A percentile compares a stretch with the other conserved stretches of the same genome.
phyloP scores from a whole-genome alignment of 768 basidiomycete species.

The Suillus luteus region DNA sequence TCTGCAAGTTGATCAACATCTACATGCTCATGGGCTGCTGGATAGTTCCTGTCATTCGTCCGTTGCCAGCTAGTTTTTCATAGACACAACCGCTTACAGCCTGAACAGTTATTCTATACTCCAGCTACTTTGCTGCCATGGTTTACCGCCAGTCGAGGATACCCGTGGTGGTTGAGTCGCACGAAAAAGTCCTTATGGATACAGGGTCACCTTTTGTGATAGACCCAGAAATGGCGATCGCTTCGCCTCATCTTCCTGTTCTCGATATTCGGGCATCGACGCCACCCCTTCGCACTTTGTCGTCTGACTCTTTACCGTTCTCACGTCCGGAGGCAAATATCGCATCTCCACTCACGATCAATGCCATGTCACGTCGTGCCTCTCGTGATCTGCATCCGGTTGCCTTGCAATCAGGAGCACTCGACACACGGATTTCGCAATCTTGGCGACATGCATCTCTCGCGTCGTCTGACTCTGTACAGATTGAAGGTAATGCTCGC shows the following conservation, averaged over 20 bases:
- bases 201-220: constrained; percentile 18
- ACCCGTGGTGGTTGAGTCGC: constrained; percentile 21
- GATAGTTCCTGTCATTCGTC: constrained; percentile 54
- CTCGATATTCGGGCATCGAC: constrained; percentile 1
- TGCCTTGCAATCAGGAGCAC: constrained; percentile 1
- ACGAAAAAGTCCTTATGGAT: background rate
- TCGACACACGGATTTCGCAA: background rate
- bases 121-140: constrained; percentile 40
- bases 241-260: background rate
- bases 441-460: background rate
- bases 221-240: constrained; percentile 24
- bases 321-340: background rate
- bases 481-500: constrained; percentile 14
- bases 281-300: background rate
- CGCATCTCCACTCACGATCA: background rate
- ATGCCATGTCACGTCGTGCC: background rate
- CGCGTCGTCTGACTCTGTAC: background rate
- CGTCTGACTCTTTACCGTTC: background rate
- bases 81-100: constrained; percentile 4
- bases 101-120: constrained; percentile 45
- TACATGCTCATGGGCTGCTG: constrained; percentile 55
- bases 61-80: constrained; percentile 28
- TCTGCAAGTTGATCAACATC: constrained; percentile 50
- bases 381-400: background rate
- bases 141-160: constrained; percentile 38